phyloP scores from a whole-genome alignment of 1,139 yeast genomes.

The Zygoascus sp. region DNA sequence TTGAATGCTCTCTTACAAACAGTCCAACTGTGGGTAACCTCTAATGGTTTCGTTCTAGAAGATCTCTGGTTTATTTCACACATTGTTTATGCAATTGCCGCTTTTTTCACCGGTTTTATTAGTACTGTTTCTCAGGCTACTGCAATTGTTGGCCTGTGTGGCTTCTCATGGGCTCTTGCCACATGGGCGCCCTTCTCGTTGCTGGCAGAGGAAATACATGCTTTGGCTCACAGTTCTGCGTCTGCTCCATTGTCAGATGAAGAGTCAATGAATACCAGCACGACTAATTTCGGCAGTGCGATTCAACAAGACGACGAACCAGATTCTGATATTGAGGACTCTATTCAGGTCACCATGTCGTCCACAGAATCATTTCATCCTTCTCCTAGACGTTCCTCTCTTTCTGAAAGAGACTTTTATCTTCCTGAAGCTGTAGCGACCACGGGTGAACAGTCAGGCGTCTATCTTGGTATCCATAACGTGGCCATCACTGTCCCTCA shows the following conservation, averaged over 20 bases:
- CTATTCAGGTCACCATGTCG: slow-evolving; percentile 6
- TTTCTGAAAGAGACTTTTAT: slow-evolving; percentile 22
- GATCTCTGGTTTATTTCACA: slow-evolving; percentile 35
- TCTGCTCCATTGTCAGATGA: slow-evolving; percentile 10
- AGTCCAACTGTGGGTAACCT: slow-evolving; percentile 10
- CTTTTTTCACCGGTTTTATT: slow-evolving; percentile 32
- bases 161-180: slow-evolving; percentile 40
- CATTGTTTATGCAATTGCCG: slow-evolving; percentile 35
- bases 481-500: slow-evolving; percentile 41
- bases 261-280: too few relatives aligned
- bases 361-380: slow-evolving; percentile 1
- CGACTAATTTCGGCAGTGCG: not conserved
- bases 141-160: slow-evolving; percentile 34
- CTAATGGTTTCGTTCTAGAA: slow-evolving; percentile 19
- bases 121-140: slow-evolving; percentile 31
- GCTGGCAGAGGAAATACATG: slow-evolving; percentile 38
- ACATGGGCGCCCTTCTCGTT: slow-evolving; percentile 42
- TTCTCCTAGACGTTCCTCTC: slow-evolving; percentile 14
- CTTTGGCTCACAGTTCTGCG: slow-evolving; percentile 11
- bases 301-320: slow-evolving; percentile 1
- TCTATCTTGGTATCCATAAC: slow-evolving; percentile 39
- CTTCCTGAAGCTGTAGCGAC: slow-evolving; percentile 17
- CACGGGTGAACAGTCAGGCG: slow-evolving; percentile 32
- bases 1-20: slow-evolving; percentile 4
- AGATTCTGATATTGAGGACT: slow-evolving; percentile 9